Conservation (phyloP, 805 yeast genomes). For the Spathaspora arborariae region DNA sequence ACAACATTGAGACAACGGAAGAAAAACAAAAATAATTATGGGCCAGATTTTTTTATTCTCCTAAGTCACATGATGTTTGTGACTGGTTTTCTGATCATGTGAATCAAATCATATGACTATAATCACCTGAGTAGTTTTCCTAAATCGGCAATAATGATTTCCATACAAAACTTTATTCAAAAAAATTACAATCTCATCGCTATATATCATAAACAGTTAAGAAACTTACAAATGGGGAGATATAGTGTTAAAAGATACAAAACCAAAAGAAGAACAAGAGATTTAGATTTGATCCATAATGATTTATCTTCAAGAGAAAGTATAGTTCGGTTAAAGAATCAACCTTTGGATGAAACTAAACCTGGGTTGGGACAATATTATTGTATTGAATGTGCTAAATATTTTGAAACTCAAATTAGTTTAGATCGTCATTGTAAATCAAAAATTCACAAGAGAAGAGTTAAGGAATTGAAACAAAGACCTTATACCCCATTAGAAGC, state of each 20-base stretch:
- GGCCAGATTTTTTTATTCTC: not conserved
- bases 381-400: slow-evolving; percentile 91
- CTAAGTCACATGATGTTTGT: slow-evolving; percentile 2
- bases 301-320: slow-evolving; percentile 67
- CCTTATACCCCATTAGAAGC: slow-evolving; percentile 89
- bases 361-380: slow-evolving; percentile 95
- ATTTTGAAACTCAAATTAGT: slow-evolving; percentile 76
- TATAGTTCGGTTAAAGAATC: slow-evolving; percentile 67
- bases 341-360: slow-evolving; percentile 81
- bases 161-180: not conserved
- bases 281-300: slow-evolving; percentile 73
- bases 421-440: slow-evolving; percentile 68
- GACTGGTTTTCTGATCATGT: slow-evolving; percentile 2
- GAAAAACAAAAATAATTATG: not conserved
- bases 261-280: slow-evolving; percentile 84
- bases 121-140: slow-evolving; percentile 1
- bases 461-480: slow-evolving; percentile 65
- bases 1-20: not conserved
- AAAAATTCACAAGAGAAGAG: slow-evolving; percentile 84
- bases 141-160: not conserved
- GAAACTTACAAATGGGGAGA: slow-evolving; percentile 62
- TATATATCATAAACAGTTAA: not conserved
- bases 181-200: slow-evolving; percentile 8
- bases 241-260: slow-evolving; percentile 82
- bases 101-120: not conserved